phyloP scores from a whole-genome alignment of 805 yeast species.

The Starmerella sirachaensis region DNA sequence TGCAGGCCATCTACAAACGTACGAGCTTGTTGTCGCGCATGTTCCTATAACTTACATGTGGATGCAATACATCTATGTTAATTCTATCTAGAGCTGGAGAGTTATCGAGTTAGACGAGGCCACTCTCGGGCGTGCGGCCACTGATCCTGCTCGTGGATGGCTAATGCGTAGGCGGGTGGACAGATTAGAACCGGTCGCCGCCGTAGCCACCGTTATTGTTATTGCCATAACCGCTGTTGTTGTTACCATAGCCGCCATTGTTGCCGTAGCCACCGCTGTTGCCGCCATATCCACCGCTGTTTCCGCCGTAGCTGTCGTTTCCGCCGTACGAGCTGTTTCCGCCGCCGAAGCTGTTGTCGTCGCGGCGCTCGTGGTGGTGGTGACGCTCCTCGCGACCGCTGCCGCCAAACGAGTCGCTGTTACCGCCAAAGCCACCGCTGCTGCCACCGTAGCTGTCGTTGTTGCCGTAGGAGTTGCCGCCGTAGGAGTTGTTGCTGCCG shows the following conservation, averaged over 20 bases:
- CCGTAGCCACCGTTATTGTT: slow-evolving; percentile 1
- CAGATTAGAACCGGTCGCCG: no score
- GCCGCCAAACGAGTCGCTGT: slow-evolving; percentile 2
- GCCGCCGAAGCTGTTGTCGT: slow-evolving; percentile 1
- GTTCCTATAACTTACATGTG: no score
- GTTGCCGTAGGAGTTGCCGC: slow-evolving; percentile 4
- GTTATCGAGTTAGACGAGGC: no score
- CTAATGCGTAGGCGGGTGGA: no score
- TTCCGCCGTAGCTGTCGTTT: slow-evolving; percentile 2
- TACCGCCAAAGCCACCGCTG: slow-evolving; percentile 2
- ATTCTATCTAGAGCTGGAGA: no score
- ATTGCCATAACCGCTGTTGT: slow-evolving; percentile 6
- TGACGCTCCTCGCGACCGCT: background rate
- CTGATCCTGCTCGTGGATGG: no score
- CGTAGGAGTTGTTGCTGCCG: slow-evolving; percentile 3
- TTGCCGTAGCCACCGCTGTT: background rate
- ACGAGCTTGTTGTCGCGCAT: no score
- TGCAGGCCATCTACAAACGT: no score
- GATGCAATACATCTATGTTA: no score
- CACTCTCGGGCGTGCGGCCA: no score
- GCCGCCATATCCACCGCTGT: background rate
- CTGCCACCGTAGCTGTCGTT: background rate
- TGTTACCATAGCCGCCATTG: slow-evolving; percentile 4
- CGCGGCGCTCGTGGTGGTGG: slow-evolving; percentile 1
- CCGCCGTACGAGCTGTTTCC: background rate